These are phyloP conservation scores for Cavenderia fasciculata DNA, from an alignment of 78 protist genomes.

Conservation along the genomic window DNA sequence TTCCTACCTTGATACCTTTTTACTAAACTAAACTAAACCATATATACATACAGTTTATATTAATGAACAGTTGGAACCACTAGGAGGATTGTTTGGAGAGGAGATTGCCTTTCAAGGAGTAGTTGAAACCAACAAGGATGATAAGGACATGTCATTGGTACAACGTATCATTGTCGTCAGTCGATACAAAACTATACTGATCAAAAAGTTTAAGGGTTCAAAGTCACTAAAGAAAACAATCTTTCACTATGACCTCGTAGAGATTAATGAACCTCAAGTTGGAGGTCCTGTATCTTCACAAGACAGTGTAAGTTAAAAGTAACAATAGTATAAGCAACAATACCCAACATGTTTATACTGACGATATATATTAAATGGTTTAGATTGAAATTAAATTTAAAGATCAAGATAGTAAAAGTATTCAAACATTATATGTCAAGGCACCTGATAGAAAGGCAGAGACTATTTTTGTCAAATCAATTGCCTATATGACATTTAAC, in stretches of 20 bases:
- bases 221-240: conserved; percentile 19
- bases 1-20: too few relatives aligned
- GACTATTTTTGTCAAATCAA: conserved; percentile 39
- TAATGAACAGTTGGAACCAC: conserved; percentile 45
- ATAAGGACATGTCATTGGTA: not conserved
- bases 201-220: conserved; percentile 22
- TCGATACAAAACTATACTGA: conserved; percentile 32
- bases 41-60: conserved; percentile 4
- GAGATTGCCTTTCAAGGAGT: conserved; percentile 65
- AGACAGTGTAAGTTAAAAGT: not conserved
- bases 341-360: not conserved
- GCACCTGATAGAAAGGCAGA: conserved; percentile 43
- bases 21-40: too few relatives aligned
- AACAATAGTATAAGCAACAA: not conserved
- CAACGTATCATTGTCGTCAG: conserved; percentile 59
- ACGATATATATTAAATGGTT: not conserved
- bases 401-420: not conserved
- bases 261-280: conserved; percentile 32
- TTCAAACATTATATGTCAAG: conserved; percentile 10
- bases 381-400: conserved; percentile 43
- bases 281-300: conserved; percentile 8
- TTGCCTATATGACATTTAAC: conserved; percentile 26
- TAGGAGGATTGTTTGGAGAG: conserved; percentile 74
- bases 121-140: conserved; percentile 14
- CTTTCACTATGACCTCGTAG: conserved; percentile 45